Evolutionary conservation across 495 filamentous ascomycete species (phyloP).

Genomic region (Penicillium fimorum): DNA sequence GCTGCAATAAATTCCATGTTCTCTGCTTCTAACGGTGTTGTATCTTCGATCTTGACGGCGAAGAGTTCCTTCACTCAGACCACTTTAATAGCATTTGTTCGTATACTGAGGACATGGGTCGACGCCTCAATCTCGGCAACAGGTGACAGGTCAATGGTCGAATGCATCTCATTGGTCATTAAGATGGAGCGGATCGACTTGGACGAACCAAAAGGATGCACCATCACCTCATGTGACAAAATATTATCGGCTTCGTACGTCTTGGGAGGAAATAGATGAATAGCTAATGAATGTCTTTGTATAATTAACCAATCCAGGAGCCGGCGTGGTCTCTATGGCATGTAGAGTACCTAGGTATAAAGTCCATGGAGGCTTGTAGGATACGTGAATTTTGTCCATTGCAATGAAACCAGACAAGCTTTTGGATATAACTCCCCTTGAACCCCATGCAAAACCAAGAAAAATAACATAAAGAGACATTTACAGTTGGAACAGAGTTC

Average conservation of each 20-base stretch:
- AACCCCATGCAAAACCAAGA: constrained; percentile 31
- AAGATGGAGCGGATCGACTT: background rate
- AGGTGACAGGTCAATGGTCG: constrained; percentile 10
- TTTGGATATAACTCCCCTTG: constrained; percentile 31
- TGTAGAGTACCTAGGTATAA: background rate
- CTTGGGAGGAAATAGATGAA: no score
- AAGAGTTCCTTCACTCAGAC: constrained; percentile 23
- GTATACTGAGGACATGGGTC: constrained; percentile 18
- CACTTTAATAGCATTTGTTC: constrained; percentile 18
- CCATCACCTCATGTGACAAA: no score
- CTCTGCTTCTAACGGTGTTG: constrained; percentile 20
- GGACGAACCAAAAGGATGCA: background rate
- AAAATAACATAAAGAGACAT: constrained; percentile 21
- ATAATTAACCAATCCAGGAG: no score
- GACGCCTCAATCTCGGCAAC: constrained; percentile 22
- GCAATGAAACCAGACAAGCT: constrained; percentile 19
- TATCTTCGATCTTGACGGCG: constrained; percentile 19
- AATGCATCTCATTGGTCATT: background rate
- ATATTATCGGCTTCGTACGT: no score
- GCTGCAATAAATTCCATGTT: constrained; percentile 23
- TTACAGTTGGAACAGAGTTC: constrained; percentile 89
- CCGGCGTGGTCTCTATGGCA: no score
- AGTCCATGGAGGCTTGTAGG: background rate
- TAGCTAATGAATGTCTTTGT: no score
- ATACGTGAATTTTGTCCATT: constrained; percentile 1